Evolutionary conservation across 2,329 filamentous ascomycete genomes (phyloP).

Genomic region (Aspergillus udagawae): DNA sequence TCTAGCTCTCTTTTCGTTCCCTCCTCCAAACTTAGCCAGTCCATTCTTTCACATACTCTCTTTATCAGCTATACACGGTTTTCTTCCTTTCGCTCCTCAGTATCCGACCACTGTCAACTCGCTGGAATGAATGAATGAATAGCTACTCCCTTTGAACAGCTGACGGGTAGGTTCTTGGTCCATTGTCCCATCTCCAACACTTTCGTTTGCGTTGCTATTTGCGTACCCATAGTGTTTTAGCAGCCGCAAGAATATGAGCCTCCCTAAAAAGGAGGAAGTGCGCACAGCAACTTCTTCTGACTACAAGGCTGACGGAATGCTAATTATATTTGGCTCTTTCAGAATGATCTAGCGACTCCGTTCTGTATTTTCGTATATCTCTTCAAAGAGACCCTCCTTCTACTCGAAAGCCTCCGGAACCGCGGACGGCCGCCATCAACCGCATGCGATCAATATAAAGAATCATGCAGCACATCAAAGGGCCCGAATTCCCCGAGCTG

Average conservation of each 20-base stretch:
- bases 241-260: not conserved
- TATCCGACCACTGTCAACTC: not conserved
- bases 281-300: not conserved
- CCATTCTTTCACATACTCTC: not conserved
- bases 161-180: not conserved
- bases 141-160: not conserved
- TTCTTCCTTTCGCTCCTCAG: not conserved
- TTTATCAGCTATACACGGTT: not conserved
- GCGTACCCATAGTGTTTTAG: not conserved
- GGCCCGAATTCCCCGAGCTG: constrained; percentile 27
- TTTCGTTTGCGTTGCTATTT: not conserved
- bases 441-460: constrained; percentile 9
- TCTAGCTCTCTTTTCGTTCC: not conserved
- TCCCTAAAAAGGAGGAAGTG: not conserved
- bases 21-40: not conserved
- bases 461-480: constrained; percentile 30
- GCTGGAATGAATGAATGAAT: not conserved
- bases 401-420: not conserved
- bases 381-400: not conserved
- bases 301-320: not conserved
- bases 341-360: not conserved
- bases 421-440: not conserved
- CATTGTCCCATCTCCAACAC: not conserved
- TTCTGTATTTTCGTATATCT: not conserved
- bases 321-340: not conserved